These are phyloP conservation scores for Globisporangium nodosum DNA, from an alignment of 352 stramenopile species.

Conservation along the genomic window DNA sequence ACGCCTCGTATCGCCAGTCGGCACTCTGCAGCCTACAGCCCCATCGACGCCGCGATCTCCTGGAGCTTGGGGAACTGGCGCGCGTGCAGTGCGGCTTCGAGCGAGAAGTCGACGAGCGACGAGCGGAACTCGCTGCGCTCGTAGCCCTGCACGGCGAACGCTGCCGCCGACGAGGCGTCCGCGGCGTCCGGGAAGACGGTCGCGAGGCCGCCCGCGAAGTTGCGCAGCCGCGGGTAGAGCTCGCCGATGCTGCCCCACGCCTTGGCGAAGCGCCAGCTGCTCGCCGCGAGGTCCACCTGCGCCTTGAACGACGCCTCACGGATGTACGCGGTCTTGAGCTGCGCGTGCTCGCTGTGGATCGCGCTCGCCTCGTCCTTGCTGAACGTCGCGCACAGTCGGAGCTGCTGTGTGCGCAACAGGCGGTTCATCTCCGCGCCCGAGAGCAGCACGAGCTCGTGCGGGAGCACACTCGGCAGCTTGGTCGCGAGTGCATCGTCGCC, in stretches of 20 bases:
- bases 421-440: conserved; percentile 14
- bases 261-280: conserved; percentile 7
- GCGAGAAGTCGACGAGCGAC: conserved; percentile 15
- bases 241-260: conserved; percentile 11
- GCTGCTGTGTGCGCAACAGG: conserved; percentile 12
- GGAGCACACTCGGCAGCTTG: conserved; percentile 10
- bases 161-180: background rate
- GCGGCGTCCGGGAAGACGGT: conserved; percentile 8
- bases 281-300: conserved; percentile 8
- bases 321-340: conserved; percentile 14
- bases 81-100: conserved; percentile 12
- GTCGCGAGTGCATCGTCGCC: background rate
- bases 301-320: conserved; percentile 13
- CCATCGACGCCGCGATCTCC: conserved; percentile 2
- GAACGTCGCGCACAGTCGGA: conserved; percentile 8
- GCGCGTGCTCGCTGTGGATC: conserved; percentile 14
- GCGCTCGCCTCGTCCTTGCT: conserved; percentile 9
- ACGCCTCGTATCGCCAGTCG: no score
- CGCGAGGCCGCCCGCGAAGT: conserved; percentile 11
- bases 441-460: conserved; percentile 16
- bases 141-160: conserved; percentile 6
- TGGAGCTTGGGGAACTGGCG: conserved; percentile 8
- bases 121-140: conserved; percentile 11
- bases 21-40: conserved; percentile 1
- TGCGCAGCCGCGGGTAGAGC: conserved; percentile 8